phyloP scores from a whole-genome alignment of 2,329 filamentous ascomycete genomes.

The Cladosporium sp. region DNA sequence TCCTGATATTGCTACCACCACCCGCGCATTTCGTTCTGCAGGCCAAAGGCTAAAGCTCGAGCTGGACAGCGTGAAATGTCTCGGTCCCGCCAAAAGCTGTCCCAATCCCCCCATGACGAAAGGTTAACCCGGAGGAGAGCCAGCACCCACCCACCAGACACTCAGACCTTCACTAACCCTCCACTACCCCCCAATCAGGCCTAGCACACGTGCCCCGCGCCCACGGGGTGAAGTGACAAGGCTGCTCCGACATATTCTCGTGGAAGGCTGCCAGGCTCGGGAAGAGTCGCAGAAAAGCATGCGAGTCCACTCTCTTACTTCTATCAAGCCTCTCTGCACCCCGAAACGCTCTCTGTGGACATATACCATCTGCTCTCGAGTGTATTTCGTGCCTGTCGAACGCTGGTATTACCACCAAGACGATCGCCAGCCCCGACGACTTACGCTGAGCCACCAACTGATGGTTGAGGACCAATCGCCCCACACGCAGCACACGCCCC shows the following conservation, averaged over 20 bases:
- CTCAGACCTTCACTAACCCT: background rate
- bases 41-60: conserved; percentile 8
- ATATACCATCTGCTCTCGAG: too few species aligned
- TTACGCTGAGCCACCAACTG: background rate
- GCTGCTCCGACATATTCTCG: conserved; percentile 2
- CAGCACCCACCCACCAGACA: background rate
- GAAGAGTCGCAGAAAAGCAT: conserved; percentile 5
- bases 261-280: conserved; percentile 2
- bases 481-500: background rate
- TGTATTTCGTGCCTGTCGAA: too few species aligned
- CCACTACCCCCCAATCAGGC: background rate
- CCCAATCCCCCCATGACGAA: conserved; percentile 10
- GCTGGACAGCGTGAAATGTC: conserved; percentile 1
- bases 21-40: background rate
- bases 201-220: conserved; percentile 1
- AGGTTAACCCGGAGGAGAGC: background rate
- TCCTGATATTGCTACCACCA: background rate
- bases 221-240: conserved; percentile 6
- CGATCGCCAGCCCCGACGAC: background rate
- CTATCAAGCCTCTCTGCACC: background rate
- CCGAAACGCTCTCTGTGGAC: too few species aligned
- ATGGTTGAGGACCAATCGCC: background rate
- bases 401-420: too few species aligned
- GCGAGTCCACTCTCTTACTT: background rate
- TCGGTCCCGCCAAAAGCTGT: conserved; percentile 7